Conservation (phyloP, 768 basidiomycete species). For the Candolleomyces eurysporus region DNA sequence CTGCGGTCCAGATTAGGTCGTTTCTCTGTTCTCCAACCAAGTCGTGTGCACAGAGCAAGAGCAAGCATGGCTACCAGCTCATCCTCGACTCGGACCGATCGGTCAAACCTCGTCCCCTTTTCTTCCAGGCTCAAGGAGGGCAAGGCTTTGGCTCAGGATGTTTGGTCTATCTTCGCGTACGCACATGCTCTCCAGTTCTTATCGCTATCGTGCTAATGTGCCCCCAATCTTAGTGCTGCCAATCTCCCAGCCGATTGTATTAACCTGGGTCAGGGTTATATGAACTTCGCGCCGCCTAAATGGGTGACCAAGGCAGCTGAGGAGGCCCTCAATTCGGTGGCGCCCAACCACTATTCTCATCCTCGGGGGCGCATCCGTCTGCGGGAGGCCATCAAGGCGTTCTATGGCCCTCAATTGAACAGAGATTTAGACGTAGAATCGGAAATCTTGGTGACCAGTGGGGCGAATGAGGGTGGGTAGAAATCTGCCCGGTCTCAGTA, state of each 20-base stretch:
- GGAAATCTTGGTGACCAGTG: slow-evolving; percentile 93
- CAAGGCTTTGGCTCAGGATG: slow-evolving; percentile 76
- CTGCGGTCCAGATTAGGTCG: slow-evolving; percentile 3
- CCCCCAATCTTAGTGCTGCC: slow-evolving; percentile 54
- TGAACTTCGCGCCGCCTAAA: slow-evolving; percentile 85
- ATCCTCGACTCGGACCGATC: slow-evolving; percentile 26
- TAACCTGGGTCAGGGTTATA: slow-evolving; percentile 94
- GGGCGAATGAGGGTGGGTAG: slow-evolving; percentile 86
- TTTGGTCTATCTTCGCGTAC: slow-evolving; percentile 91
- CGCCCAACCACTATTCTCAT: slow-evolving; percentile 86
- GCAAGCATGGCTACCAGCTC: slow-evolving; percentile 15
- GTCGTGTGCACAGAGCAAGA: not conserved
- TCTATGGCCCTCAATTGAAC: slow-evolving; percentile 69
- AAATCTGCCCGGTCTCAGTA: not conserved
- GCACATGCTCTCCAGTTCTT: slow-evolving; percentile 16
- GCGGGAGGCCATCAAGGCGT: slow-evolving; percentile 79
- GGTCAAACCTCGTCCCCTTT: slow-evolving; percentile 57
- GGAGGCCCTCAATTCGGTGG: slow-evolving; percentile 59
- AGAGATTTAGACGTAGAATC: slow-evolving; percentile 78
- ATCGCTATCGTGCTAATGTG: slow-evolving; percentile 7
- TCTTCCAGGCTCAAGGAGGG: slow-evolving; percentile 74
- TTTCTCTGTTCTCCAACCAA: slow-evolving; percentile 2
- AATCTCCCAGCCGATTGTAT: slow-evolving; percentile 91
- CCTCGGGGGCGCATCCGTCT: slow-evolving; percentile 87
- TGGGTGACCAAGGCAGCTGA: slow-evolving; percentile 78